phyloP scores from a whole-genome alignment of 257 asterid species.

The Solanum appendiculatum region DNA sequence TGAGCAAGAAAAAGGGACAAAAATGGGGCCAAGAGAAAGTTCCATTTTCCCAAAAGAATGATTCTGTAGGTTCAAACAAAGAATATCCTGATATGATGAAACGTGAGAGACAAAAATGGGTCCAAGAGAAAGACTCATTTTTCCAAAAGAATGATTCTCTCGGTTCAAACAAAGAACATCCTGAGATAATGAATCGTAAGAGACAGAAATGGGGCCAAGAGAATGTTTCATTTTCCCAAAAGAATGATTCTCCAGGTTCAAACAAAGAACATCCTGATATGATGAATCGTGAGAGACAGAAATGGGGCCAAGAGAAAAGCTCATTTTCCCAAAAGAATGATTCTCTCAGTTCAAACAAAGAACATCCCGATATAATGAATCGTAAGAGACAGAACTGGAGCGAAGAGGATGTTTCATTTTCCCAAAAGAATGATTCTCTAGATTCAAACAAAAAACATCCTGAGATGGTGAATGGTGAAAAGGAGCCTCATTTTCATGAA shows the following conservation, averaged over 20 bases:
- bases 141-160: background rate
- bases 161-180: conserved; percentile 13
- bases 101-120: background rate
- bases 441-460: conserved; percentile 18
- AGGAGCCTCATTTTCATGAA: conserved; percentile 18
- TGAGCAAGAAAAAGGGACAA: conserved; percentile 67
- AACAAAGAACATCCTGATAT: conserved; percentile 21
- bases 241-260: background rate
- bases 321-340: background rate
- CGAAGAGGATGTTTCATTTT: background rate
- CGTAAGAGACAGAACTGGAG: background rate
- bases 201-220: background rate
- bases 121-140: background rate
- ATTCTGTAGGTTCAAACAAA: background rate
- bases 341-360: conserved; percentile 10
- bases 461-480: conserved; percentile 18
- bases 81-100: conserved; percentile 16
- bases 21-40: conserved; percentile 64
- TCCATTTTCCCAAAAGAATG: conserved; percentile 33
- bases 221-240: background rate
- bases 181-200: conserved; percentile 13
- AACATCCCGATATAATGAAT: conserved; percentile 13
- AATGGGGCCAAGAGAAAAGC: conserved; percentile 57
- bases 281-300: conserved; percentile 16
- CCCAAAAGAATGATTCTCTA: conserved; percentile 1